Conservation (phyloP, 768 basidiomycete species). For the Hydnum rufescens region DNA sequence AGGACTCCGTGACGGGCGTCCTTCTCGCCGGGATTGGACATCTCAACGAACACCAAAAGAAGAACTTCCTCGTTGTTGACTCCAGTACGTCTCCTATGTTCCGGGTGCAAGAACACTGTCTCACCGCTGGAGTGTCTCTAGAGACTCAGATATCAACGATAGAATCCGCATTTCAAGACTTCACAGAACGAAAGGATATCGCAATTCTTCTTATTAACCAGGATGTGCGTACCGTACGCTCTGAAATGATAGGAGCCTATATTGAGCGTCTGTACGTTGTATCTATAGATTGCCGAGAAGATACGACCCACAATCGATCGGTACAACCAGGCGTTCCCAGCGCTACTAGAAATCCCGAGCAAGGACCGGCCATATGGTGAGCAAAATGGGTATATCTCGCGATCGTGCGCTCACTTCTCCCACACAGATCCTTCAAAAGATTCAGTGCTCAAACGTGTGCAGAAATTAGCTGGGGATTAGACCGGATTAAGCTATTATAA, state of each 20-base stretch:
- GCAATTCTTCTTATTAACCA: constrained; percentile 97
- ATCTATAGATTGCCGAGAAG: constrained; percentile 75
- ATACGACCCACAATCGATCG: constrained; percentile 88
- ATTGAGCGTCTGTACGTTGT: not conserved
- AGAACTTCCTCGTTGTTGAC: constrained; percentile 96
- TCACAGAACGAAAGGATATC: constrained; percentile 83
- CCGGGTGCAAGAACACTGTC: not conserved
- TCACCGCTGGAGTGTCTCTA: not conserved
- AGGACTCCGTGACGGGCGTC: constrained; percentile 96
- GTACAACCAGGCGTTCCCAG: constrained; percentile 92
- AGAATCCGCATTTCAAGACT: constrained; percentile 84
- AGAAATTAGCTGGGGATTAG: constrained; percentile 89
- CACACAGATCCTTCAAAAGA: constrained; percentile 79
- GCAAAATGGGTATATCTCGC: constrained; percentile 10
- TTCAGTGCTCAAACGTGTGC: constrained; percentile 86
- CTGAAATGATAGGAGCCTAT: not conserved
- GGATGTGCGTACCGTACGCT: constrained; percentile 40
- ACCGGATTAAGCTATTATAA: no score
- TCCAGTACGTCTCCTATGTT: constrained; percentile 38
- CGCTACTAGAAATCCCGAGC: constrained; percentile 90
- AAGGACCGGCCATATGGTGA: constrained; percentile 96
- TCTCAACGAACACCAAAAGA: constrained; percentile 74
- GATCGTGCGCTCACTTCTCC: not conserved
- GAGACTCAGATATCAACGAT: constrained; percentile 84
- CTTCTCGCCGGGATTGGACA: constrained; percentile 91